These are phyloP conservation scores for Blastobotrys indianensis DNA, from an alignment of 1,139 yeast genomes.

Conservation along the genomic window DNA sequence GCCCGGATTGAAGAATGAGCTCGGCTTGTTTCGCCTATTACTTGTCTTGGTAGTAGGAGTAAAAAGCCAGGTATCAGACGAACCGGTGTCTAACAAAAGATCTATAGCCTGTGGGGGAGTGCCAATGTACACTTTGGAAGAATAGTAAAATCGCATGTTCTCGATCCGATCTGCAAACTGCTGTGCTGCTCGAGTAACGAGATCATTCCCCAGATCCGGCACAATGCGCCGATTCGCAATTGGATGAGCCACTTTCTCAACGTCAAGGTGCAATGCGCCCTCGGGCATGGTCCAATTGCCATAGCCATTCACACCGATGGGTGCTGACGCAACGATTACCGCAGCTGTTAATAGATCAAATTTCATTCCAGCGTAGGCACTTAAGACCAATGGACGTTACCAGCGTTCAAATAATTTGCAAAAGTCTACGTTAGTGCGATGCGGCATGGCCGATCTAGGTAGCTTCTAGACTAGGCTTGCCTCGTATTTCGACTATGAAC, in stretches of 20 bases:
- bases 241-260: constrained; percentile 21
- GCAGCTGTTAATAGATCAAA: too few species aligned
- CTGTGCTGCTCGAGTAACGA: constrained; percentile 17
- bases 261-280: constrained; percentile 24
- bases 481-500: neutral
- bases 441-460: neutral
- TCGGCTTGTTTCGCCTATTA: constrained; percentile 20
- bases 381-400: too few species aligned
- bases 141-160: constrained; percentile 36
- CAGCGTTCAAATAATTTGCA: too few species aligned
- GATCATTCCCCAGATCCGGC: constrained; percentile 15
- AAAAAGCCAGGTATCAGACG: constrained; percentile 63
- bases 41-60: constrained; percentile 25
- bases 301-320: neutral
- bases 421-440: neutral
- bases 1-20: constrained; percentile 35
- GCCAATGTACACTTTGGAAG: constrained; percentile 25
- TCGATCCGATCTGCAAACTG: constrained; percentile 28
- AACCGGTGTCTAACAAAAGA: constrained; percentile 55
- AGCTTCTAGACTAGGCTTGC: too few species aligned
- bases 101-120: constrained; percentile 28
- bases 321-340: neutral
- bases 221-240: constrained; percentile 17
- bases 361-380: neutral
- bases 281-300: constrained; percentile 16